Evolutionary conservation across 108 stramenopile genomes (phyloP), one percentile per base, ranked within the genome.

Genomic region (Cyclotella cryptica): DNA sequence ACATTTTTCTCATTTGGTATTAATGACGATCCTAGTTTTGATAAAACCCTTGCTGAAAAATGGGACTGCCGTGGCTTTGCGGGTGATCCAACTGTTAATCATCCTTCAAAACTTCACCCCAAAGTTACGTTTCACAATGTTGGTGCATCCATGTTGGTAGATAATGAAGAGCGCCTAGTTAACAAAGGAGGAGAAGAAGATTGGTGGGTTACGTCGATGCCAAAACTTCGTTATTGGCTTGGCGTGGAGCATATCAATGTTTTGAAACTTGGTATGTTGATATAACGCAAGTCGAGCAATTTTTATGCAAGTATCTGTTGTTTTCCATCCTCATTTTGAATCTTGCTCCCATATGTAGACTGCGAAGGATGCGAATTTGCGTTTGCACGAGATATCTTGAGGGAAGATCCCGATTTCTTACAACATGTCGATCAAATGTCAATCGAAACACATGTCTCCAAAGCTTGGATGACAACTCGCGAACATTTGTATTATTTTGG

Each of bases 31-130:
- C 86, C 84, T 3, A 71, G 66, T 18, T 90, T 84, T 77, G 87
- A 88, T 79, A 58, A 65, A 14, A 43, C 75, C 7, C 42, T 90
- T 61, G 89, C 67, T 4, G 70, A 87, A 57, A 26, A 26, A 62
- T 90, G 89, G 87, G 39, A 72, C 19, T 90, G 89, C 53, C 84
- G 82, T 41, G 89, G 87, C 21, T 90, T 88, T 84, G 87, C 87
- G 4, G 86, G 79, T 26, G 89, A 90, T 67, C 89, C 89, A 15
- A 80, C 89, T 8, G 79, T 88, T 26, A 15, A 44, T 10, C 89
- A 90, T 72, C 86, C 86, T 14, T 87, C 86, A 35, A 87, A 80
- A 53, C 66, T 90, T 13, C 86, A 87, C 69, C 72, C 74, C 1
- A 29, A 45, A 30, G 87, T 90, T 10, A 90, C 89, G 4, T 88